These are phyloP conservation scores for Cladosporium sp. DNA, from an alignment of 2,329 filamentous ascomycete genomes.

Conservation along the genomic window DNA sequence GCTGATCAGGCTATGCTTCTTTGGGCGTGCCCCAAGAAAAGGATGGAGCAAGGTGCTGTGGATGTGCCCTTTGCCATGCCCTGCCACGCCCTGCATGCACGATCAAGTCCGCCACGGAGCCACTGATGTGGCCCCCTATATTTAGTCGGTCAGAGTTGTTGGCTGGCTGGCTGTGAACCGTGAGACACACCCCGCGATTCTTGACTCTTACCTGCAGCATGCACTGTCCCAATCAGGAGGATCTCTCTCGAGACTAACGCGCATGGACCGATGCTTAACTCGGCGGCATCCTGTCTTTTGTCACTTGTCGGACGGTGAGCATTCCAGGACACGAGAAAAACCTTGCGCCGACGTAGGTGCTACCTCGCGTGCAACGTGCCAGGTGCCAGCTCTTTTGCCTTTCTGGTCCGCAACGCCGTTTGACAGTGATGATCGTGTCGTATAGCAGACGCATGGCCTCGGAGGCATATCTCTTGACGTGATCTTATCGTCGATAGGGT, in stretches of 20 bases:
- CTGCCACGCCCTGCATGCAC: conserved; percentile 12
- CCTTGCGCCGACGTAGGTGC: neutral
- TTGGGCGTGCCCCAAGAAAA: neutral
- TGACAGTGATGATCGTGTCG: neutral
- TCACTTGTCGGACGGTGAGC: neutral
- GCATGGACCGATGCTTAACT: conserved; percentile 19
- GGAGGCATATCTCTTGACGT: neutral
- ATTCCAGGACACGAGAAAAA: conserved; percentile 8
- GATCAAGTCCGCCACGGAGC: neutral
- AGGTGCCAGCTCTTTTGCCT: neutral
- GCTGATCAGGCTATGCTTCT: conserved; percentile 15
- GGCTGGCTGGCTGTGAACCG: conserved; percentile 5
- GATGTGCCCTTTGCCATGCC: neutral
- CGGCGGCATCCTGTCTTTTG: conserved; percentile 1
- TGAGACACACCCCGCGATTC: conserved; percentile 9
- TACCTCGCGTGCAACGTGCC: neutral
- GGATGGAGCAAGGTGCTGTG: neutral
- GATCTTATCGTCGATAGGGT: conserved; percentile 15
- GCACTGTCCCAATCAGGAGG: neutral
- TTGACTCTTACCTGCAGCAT: neutral
- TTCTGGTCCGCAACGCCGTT: neutral
- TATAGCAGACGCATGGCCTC: neutral
- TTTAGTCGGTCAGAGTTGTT: conserved; percentile 4
- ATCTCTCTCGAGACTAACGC: neutral
- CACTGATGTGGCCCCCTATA: neutral